These are phyloP conservation scores for Paraglomus brasilianum DNA, from an alignment of 192 early-diverging fungal genomes.

Conservation along the genomic window DNA sequence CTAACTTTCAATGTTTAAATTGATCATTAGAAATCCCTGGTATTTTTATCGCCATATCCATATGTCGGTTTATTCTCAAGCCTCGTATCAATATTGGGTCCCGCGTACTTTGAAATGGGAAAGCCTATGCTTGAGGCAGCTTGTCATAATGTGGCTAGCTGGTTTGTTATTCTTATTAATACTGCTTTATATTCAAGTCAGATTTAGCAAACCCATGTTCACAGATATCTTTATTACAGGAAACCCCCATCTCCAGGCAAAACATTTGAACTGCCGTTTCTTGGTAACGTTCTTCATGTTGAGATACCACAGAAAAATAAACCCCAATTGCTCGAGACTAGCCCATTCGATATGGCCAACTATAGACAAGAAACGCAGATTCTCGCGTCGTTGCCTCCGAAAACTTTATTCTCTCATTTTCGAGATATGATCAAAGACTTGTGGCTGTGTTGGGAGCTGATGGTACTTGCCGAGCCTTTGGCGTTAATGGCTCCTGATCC, in stretches of 20 bases:
- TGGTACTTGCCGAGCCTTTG: conserved; percentile 87
- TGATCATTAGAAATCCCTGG: conserved; percentile 67
- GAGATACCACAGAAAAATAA: conserved; percentile 64
- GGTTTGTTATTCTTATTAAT: conserved; percentile 41
- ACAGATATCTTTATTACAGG: conserved; percentile 10
- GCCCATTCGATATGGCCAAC: conserved; percentile 63
- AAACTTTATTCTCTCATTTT: conserved; percentile 75
- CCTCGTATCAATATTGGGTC: conserved; percentile 72
- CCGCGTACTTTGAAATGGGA: conserved; percentile 78
- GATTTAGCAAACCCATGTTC: conserved; percentile 19
- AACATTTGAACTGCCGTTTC: conserved; percentile 71
- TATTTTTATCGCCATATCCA: conserved; percentile 84
- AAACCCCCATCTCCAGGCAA: conserved; percentile 59
- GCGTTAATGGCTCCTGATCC: conserved; percentile 89
- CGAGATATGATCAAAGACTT: conserved; percentile 74
- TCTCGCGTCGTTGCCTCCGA: conserved; percentile 63
- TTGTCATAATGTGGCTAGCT: conserved; percentile 73
- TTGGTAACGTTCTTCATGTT: conserved; percentile 66
- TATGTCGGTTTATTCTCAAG: conserved; percentile 84
- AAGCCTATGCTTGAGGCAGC: conserved; percentile 77
- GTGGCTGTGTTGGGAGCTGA: conserved; percentile 93
- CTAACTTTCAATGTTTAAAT: conserved; percentile 22
- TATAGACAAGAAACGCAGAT: conserved; percentile 72
- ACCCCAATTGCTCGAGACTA: conserved; percentile 73
- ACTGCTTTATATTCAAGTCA: conserved; percentile 29